Conservation (phyloP, 495 filamentous ascomycete genomes). For the Penicillium odoratum region DNA sequence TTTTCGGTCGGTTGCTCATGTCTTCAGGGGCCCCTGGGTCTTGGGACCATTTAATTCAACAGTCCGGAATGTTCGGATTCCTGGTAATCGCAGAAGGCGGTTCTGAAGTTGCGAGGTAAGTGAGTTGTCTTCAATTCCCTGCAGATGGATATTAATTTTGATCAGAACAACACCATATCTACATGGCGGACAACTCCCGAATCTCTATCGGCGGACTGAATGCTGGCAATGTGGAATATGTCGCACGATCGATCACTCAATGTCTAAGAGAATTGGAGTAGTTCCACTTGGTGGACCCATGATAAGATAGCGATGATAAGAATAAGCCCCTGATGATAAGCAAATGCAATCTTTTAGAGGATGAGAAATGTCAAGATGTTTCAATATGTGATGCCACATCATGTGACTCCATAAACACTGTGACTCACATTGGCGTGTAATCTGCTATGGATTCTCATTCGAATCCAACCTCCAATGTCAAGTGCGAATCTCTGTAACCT, state of each 20-base stretch:
- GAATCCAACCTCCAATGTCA: neutral
- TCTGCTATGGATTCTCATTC: neutral
- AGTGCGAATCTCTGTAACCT: no score
- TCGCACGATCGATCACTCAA: conserved; percentile 25
- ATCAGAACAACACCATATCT: conserved; percentile 39
- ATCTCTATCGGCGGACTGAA: conserved; percentile 46
- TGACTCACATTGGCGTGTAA: neutral
- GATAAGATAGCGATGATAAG: neutral
- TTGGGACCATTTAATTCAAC: conserved; percentile 37
- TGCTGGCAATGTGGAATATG: conserved; percentile 40
- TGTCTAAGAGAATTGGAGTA: conserved; percentile 5
- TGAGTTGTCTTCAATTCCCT: neutral
- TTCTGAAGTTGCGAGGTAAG: conserved; percentile 32
- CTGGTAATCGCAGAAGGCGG: conserved; percentile 29
- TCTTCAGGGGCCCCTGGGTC: conserved; percentile 29
- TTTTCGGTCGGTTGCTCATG: neutral
- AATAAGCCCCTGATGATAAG: conserved; percentile 1
- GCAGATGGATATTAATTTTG: neutral
- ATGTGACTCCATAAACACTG: neutral
- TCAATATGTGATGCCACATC: neutral
- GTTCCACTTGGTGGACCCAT: neutral
- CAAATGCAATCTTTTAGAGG: neutral
- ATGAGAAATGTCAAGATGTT: neutral
- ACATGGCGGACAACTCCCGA: conserved; percentile 39
- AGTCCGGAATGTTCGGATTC: conserved; percentile 48